Base-by-base conservation (phyloP, 345 rosid genomes). In the Alliaria petiolata region DNA sequence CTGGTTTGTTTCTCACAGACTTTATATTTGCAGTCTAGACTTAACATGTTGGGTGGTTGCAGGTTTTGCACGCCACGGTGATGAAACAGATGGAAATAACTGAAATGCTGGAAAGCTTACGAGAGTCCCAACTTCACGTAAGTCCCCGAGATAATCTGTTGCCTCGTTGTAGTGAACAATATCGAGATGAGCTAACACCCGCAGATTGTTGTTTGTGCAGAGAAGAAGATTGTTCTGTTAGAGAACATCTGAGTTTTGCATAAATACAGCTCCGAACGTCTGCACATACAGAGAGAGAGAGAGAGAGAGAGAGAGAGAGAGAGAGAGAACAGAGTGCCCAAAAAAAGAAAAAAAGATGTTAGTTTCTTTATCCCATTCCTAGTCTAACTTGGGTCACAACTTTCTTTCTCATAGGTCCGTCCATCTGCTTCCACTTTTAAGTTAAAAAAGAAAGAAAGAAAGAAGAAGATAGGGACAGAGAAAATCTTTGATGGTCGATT, bases 21-120 rank as follows among this genome's bases (percentile, higher is more conserved):
- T 4, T 56, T 31, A 10, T 56, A 45, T 25, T 36, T 6, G 14
- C 34, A 38, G 26, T 22, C 7, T 30, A 28, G 52, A 33, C 12
- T 57, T 0, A 14, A 59, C 39, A 30, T 40, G 66, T 58, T 67
- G 51, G 0, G 30, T 42, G 58, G 20, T 69, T 76, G 56, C 84
- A 93, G 98, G 87, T 85, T 49, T 78, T 93, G 43, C 96, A 93
- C 39, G 76, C 83, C 42, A 77, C 96, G 0, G 88, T 89, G 65
- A 67, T 85, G 74, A 88, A 86, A 76, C 98, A 91, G 72, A 82
- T 89, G 42, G 93, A 93, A 80, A 89, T 93, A 57, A 69, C 85
- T 11, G 84, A 85, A 59, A 61, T 81, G 79, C 83, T 91, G 36
- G 93, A 87, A 60, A 80, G 69, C 17, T 35, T 89, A 75, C 81